Base-by-base conservation (phyloP, 2,329 filamentous ascomycete genomes). In the Monilinia laxa region DNA sequence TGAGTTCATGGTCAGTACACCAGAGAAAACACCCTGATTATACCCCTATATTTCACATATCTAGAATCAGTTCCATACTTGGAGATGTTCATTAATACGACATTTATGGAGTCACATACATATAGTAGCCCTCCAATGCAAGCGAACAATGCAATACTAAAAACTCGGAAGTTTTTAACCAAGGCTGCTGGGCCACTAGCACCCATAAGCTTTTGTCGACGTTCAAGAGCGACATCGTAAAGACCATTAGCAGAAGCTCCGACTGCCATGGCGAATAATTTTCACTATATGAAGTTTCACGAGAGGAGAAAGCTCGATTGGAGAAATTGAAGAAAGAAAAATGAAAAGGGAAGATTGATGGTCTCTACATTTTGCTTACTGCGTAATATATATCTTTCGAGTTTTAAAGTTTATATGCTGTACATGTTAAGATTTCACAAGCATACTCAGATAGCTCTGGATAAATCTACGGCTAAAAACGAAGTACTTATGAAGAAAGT, bases 21-120 rank as follows among this genome's bases (percentile, higher is more conserved):
- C 89, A n/a, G 85, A 86, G 78, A 91, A 91, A 78, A 91, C 88
- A 71, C 90, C 90, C 75, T 91, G 88, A 74, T 92, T 91, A 78
- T 91, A 92, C 25, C 90, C 72, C 73, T 42, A 25, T 16, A 28
- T 45, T 45, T 58, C 38, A 28, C 23, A 58, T 10, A 58, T 9
- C 3, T 4, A 18, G 6, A 45, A 23, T 64, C 12, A 56, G 23
- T 18, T 54, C 11, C 14, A 12, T 20, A 23, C 20, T n/a, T 28
- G 9, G n/a, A 45, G 2, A 5, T 20, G 31, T 62, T 23, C 23
- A 1, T 38, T 14, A 1, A 25, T 5, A 2, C 11, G 3, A 20
- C 2, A 1, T n/a, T 12, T 16, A 35, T 55, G 28, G 31, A 45
- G 14, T 38, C 28, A 66, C 64, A 4, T 62, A 76, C 74, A 68